phyloP scores from a whole-genome alignment of 1,139 yeast species.

The Blastobotrys malaysiensis region DNA sequence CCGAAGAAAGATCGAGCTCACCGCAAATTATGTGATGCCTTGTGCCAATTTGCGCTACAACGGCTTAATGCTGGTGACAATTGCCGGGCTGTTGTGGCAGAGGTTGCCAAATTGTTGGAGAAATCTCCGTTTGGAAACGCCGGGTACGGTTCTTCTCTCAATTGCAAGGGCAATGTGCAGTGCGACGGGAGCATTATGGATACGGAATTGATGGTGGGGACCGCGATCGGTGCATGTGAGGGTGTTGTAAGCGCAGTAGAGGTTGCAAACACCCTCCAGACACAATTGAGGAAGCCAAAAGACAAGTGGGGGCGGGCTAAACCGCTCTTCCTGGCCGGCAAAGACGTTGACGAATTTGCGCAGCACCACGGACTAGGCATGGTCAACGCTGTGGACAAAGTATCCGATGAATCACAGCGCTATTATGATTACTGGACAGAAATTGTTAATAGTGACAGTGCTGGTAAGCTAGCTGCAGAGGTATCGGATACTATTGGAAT shows the following conservation, averaged over 20 bases:
- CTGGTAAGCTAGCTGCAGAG: constrained; percentile 6
- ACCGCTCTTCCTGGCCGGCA: constrained; percentile 34
- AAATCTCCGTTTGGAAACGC: constrained; percentile 46
- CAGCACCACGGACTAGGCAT: constrained; percentile 14
- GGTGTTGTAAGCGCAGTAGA: constrained; percentile 30
- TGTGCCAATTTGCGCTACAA: constrained; percentile 22
- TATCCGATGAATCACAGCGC: constrained; percentile 18
- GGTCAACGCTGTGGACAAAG: constrained; percentile 16
- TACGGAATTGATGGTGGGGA: constrained; percentile 13
- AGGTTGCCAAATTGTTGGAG: constrained; percentile 38
- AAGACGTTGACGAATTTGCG: constrained; percentile 33
- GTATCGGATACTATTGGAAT: constrained; percentile 37
- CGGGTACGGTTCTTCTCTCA: constrained; percentile 52
- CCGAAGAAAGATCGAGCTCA: constrained; percentile 16
- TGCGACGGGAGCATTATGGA: constrained; percentile 44
- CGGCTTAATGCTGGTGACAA: constrained; percentile 15
- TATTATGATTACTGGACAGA: constrained; percentile 22
- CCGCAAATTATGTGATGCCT: constrained; percentile 19
- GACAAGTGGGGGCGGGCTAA: constrained; percentile 27
- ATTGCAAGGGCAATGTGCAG: constrained; percentile 43
- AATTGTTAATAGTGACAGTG: constrained; percentile 6
- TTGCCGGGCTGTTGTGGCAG: constrained; percentile 22
- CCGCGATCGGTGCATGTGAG: constrained; percentile 32
- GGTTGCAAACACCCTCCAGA: constrained; percentile 24
- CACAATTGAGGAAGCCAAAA: constrained; percentile 9